phyloP scores from a whole-genome alignment of 176 grass and related monocot species.

The Metroxylon sagu region DNA sequence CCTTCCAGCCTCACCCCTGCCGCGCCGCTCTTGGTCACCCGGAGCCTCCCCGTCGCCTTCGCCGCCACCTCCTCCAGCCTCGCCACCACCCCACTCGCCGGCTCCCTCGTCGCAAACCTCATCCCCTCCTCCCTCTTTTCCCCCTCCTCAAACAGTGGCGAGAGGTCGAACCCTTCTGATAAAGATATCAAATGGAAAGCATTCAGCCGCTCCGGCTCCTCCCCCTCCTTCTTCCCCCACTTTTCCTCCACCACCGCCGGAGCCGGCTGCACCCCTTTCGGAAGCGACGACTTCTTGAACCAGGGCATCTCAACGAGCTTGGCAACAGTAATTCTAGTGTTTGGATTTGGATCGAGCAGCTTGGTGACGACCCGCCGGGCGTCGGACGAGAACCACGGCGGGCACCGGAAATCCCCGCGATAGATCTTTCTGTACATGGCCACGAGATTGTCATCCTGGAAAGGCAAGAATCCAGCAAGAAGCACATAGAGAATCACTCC shows the following conservation, averaged over 20 bases:
- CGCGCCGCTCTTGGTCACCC: constrained; percentile 16
- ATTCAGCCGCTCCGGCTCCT: constrained; percentile 13
- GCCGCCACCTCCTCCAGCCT: constrained; percentile 8
- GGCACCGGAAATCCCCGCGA: constrained; percentile 14
- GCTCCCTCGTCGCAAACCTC: constrained; percentile 12
- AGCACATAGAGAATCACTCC: constrained; percentile 16
- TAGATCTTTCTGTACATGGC: constrained; percentile 16
- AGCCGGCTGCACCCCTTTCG: background rate
- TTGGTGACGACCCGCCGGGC: constrained; percentile 5
- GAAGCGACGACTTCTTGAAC: constrained; percentile 5
- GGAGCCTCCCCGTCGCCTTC: constrained; percentile 4
- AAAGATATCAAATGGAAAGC: constrained; percentile 17
- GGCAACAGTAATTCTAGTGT: constrained; percentile 6
- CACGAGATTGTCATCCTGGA: constrained; percentile 18
- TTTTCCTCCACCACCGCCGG: background rate
- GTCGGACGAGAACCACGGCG: constrained; percentile 20
- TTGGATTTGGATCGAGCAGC: constrained; percentile 18
- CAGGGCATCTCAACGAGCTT: constrained; percentile 7
- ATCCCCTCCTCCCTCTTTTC: constrained; percentile 2
- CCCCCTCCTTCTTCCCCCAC: constrained; percentile 6
- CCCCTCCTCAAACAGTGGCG: constrained; percentile 2
- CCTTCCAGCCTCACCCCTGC: constrained; percentile 12
- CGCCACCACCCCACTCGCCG: constrained; percentile 7
- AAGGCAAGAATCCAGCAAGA: constrained; percentile 13
- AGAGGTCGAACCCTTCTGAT: constrained; percentile 15